Conservation (phyloP, 1,284 basidiomycete species). For the Laetiporus sulphureus region DNA sequence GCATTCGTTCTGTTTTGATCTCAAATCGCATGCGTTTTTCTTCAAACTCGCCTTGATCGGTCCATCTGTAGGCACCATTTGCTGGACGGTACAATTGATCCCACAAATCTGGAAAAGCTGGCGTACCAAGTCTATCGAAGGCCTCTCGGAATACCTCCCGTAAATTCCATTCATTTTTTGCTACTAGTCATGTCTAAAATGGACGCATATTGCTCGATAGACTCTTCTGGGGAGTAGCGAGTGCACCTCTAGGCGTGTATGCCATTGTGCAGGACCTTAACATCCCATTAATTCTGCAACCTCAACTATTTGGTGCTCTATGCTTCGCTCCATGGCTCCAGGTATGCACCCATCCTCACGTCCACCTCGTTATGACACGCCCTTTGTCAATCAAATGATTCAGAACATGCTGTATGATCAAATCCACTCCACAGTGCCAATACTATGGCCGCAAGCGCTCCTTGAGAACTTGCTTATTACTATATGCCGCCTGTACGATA, state of each 20-base stretch:
- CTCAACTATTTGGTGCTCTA: constrained; percentile 67
- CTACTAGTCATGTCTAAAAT: too few species aligned
- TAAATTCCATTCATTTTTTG: constrained; percentile 20
- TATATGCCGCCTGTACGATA: constrained; percentile 31
- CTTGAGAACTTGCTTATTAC: constrained; percentile 19
- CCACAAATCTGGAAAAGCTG: constrained; percentile 77
- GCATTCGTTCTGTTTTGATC: not conserved
- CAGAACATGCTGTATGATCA: too few species aligned
- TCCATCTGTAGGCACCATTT: constrained; percentile 57
- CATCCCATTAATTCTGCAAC: constrained; percentile 71
- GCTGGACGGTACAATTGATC: constrained; percentile 64
- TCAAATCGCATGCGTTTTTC: not conserved
- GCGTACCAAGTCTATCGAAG: constrained; percentile 62
- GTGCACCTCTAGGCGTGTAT: constrained; percentile 69
- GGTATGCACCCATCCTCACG: constrained; percentile 35
- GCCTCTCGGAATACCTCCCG: constrained; percentile 69
- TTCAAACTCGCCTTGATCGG: too few species aligned
- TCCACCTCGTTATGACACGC: too few species aligned
- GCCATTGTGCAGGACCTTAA: constrained; percentile 61
- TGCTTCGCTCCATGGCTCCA: constrained; percentile 61
- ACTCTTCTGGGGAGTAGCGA: constrained; percentile 60
- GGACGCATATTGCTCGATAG: constrained; percentile 28
- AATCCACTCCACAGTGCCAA: constrained; percentile 47
- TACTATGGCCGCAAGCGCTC: constrained; percentile 48
- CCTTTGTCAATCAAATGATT: too few species aligned